Base-by-base conservation (phyloP, 2,329 filamentous ascomycete species). In the Alternaria ventricosa region DNA sequence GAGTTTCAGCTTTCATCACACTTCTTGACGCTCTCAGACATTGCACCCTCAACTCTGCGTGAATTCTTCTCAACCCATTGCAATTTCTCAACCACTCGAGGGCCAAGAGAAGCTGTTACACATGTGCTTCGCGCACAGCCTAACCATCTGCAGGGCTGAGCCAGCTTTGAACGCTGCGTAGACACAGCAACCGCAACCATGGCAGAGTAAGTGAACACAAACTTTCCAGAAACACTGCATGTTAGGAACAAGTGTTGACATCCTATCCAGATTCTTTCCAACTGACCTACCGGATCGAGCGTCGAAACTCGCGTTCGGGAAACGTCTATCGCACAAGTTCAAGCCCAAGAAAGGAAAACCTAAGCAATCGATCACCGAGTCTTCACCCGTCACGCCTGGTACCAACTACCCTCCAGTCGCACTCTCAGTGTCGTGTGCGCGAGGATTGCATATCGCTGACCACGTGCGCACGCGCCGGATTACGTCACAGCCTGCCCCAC, bases 251-350 rank as follows among this genome's bases (percentile, higher is more conserved):
- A 36, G 23, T 18, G 18, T 43, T 61, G n/a, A 64, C 22, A 22
- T 43, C 43, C n/a, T 23, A n/a, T 44, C 18, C 28, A 61, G 59
- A 9, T 33, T 22, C 56, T 65, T 57, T 46, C 49, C 60, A 18
- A 15, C 56, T 22, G 41, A 67, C 33, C 59, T 65, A 23, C 66
- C 57, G 23, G 55, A 55, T 15, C 56, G 46, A 28, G 60, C 64
- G 15, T 55, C 49, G 11, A 58, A 61, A 44, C 27, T 57, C 27
- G 33, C 27, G 13, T 50, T 64, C 41, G 30, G 45, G 9, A 61
- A 63, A 44, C 53, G 59, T 5, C 6, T 62, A 23, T 28, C 22
- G 4, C 22, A 41, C 15, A 63, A 45, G 11, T 41, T 53, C 18
- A 46, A 18, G n/a, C 18, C 41, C 18, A 41, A 41, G 7, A 49